Evolutionary conservation across 1,284 basidiomycete species (phyloP), one percentile per base, ranked within the genome.

Genomic region (Cryptococcus deneoformans): DNA sequence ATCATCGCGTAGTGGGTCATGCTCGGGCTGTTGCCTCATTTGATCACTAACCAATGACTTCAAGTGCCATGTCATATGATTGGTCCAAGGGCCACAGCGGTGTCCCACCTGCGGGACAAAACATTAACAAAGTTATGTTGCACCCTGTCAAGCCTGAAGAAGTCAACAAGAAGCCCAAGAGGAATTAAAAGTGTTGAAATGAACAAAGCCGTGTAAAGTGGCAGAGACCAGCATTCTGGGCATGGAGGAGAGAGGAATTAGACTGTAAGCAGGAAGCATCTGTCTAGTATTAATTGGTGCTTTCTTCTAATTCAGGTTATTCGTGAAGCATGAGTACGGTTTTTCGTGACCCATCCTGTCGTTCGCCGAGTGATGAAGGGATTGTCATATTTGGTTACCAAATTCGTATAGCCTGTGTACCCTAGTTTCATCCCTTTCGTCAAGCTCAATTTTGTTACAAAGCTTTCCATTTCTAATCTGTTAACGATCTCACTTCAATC

Each of bases 81-180:
- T 93, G 91, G 91, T 88, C 77, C 81, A 67, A 94, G 87, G 92
- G 92, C 3, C 89, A 93, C 76, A 85, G 85, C 9, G 91, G 91
- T 16, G 92, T 89, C 81, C 87, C 87, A 5, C 85, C 89, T 5
- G 84, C 84, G 12, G 50, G 57, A 9, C 39, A 61, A 24, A 86
- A 87, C 68, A 84, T 85, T 14, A 93, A 91, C 76, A 92, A 92
- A 73, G 79, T 95, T 64, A 90, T 94, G 88, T 78, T 95, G 58
- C 92, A 95, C 74, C 85, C 87, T 14, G 89, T 90, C 78, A 91
- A 91, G 79, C 88, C 90, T 47, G 90, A 92, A 8, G 90, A 93
- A 77, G 87, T 92, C 59, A 88, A 86, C 79, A 69, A 71, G 57
- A 77, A 77, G 67, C 60, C 60, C 5, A 55, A 52, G 45, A 51